A percentile compares a stretch with the other conserved stretches of the same genome.
Conservation (phyloP, 352 stramenopile genomes). For the Phytophthora lateralis region DNA sequence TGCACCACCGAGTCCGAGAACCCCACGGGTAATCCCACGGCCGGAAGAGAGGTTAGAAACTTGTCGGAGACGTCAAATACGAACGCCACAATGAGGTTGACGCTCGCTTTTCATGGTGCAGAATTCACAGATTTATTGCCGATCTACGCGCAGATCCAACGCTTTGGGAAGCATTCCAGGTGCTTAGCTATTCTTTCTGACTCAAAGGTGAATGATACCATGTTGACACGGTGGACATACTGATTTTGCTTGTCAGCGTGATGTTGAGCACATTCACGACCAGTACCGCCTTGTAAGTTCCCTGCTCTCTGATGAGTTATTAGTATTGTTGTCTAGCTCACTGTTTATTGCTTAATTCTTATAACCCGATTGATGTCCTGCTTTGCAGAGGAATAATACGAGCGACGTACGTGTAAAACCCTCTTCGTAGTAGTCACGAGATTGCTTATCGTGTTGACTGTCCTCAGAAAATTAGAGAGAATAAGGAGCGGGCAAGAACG, state of each 20-base stretch:
- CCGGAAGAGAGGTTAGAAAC: conserved; percentile 31
- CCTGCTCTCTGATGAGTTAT: neutral
- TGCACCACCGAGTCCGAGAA: conserved; percentile 15
- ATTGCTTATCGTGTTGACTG: neutral
- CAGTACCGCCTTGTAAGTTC: conserved; percentile 47
- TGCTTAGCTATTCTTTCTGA: conserved; percentile 9
- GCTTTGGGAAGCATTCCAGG: conserved; percentile 62
- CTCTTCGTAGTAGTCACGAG: neutral
- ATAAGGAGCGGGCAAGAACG: conserved; percentile 47
- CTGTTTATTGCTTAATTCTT: neutral
- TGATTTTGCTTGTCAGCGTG: conserved; percentile 27
- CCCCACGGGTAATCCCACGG: conserved; percentile 8
- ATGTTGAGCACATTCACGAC: conserved; percentile 47
- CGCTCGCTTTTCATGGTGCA: conserved; percentile 16
- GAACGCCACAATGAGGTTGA: neutral
- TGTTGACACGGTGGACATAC: conserved; percentile 4
- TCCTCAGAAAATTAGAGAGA: conserved; percentile 66
- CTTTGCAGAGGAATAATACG: conserved; percentile 41
- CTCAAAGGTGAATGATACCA: neutral
- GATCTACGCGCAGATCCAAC: conserved; percentile 64
- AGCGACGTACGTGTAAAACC: conserved; percentile 31
- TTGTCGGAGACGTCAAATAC: neutral
- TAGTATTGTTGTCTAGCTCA: neutral
- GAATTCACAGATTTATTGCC: conserved; percentile 57
- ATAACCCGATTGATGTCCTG: neutral